phyloP scores from a whole-genome alignment of 192 early-diverging fungal genomes.

The Coemansia aciculifera region DNA sequence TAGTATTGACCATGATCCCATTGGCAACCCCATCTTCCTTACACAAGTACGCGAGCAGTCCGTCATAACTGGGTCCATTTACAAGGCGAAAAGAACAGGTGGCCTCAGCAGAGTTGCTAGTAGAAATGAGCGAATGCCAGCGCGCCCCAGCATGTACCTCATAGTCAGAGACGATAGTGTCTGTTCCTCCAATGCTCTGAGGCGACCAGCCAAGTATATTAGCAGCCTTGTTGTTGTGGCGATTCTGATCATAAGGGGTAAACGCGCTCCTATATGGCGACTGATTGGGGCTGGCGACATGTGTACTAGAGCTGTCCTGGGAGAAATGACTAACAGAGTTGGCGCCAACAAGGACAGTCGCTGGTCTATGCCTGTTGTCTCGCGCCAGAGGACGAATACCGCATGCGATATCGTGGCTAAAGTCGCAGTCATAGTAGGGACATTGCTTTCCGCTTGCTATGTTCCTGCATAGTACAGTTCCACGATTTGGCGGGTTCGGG shows the following conservation, averaged over 20 bases:
- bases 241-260: not conserved
- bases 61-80: not conserved
- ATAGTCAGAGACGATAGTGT: not conserved
- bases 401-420: slow-evolving; percentile 19
- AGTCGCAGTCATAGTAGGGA: slow-evolving; percentile 45
- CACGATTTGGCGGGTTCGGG: slow-evolving; percentile 27
- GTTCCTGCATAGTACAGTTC: slow-evolving; percentile 35
- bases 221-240: not conserved
- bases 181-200: not conserved
- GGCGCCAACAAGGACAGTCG: not conserved
- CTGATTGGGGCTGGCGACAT: not conserved
- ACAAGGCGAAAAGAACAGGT: not conserved
- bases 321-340: not conserved
- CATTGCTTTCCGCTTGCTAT: slow-evolving; percentile 15
- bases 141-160: not conserved
- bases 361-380: not conserved
- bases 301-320: not conserved
- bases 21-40: not conserved
- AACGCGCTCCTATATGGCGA: not conserved
- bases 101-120: not conserved
- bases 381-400: not conserved
- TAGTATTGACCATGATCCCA: not conserved
- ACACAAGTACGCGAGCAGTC: not conserved
- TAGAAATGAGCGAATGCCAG: not conserved
- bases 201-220: not conserved